Percentiles rank a stretch among this genome's conserved stretches.
Conservation (phyloP, 2,329 filamentous ascomycete species). For the Talaromyces sp. region DNA sequence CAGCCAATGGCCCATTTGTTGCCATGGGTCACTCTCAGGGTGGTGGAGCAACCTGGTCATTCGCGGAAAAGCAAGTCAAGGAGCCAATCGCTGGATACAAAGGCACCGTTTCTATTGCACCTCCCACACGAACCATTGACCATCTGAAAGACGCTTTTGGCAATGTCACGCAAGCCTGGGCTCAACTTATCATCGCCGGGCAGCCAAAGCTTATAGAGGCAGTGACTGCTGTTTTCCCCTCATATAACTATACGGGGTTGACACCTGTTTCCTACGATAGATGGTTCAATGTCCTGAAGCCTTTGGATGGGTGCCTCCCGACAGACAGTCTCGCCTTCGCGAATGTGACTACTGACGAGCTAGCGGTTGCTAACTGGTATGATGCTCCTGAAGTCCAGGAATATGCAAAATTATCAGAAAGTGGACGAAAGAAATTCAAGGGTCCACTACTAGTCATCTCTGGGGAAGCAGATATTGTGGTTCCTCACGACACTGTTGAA, state of each 20-base stretch:
- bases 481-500: conserved; percentile 2
- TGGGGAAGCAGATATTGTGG: conserved; percentile 6
- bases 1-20: conserved; percentile 32
- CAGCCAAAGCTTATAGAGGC: not conserved
- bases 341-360: not conserved
- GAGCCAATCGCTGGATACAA: conserved; percentile 5
- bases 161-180: conserved; percentile 2
- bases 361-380: conserved; percentile 5
- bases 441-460: conserved; percentile 3
- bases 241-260: conserved; percentile 1
- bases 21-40: conserved; percentile 46
- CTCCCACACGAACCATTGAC: conserved; percentile 4
- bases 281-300: conserved; percentile 6
- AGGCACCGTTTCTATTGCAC: conserved; percentile 2
- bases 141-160: conserved; percentile 5
- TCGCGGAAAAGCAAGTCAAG: conserved; percentile 4
- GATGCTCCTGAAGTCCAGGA: conserved; percentile 1
- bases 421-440: conserved; percentile 7
- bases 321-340: conserved; percentile 3
- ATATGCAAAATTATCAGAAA: conserved; percentile 3
- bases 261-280: conserved; percentile 6
- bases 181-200: conserved; percentile 1
- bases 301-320: conserved; percentile 3
- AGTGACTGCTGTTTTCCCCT: not conserved
- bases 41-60: conserved; percentile 40